Percentiles rank a stretch among this genome's conserved stretches.
Conservation (phyloP, 2,329 filamentous ascomycete genomes). For the Fusarium sp. region DNA sequence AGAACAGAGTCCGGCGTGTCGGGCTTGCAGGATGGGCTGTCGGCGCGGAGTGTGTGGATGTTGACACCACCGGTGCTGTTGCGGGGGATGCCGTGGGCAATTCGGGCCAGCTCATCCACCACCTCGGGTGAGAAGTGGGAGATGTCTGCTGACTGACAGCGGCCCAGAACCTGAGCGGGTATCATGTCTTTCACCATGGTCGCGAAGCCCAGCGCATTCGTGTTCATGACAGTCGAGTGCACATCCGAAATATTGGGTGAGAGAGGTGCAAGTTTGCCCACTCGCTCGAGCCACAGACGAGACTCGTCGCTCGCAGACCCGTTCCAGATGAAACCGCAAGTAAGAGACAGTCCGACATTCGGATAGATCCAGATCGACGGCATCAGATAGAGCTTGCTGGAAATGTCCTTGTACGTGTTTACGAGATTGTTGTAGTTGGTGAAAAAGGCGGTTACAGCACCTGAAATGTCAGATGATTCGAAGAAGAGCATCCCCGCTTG, state of each 20-base stretch:
- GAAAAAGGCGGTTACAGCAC: conserved; percentile 3
- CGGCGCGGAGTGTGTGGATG: conserved; percentile 3
- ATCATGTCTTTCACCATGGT: conserved; percentile 9
- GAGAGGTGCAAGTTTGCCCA: conserved; percentile 1
- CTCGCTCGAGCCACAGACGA: conserved; percentile 3
- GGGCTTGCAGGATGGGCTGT: conserved; percentile 8
- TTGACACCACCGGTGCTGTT: conserved; percentile 5
- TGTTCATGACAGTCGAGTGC: background rate
- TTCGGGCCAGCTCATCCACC: conserved; percentile 3
- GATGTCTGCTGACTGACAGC: background rate
- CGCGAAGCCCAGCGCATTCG: conserved; percentile 4
- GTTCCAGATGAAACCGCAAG: conserved; percentile 16
- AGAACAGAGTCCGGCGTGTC: conserved; percentile 11
- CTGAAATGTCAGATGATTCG: conserved; percentile 5
- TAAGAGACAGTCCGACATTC: background rate
- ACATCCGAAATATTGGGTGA: background rate
- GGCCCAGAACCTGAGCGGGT: conserved; percentile 3
- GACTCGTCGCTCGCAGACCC: conserved; percentile 3
- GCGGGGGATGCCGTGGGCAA: background rate
- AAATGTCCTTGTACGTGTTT: background rate
- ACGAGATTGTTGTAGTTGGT: conserved; percentile 10
- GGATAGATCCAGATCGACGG: conserved; percentile 11
- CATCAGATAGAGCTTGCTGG: conserved; percentile 2
- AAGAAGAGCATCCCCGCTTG: conserved; percentile 15
- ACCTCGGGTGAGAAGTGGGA: conserved; percentile 3